Evolutionary conservation across 805 yeast species (phyloP), one percentile per base, ranked within the genome.

Genomic region (Starmerella gropengiesseri): DNA sequence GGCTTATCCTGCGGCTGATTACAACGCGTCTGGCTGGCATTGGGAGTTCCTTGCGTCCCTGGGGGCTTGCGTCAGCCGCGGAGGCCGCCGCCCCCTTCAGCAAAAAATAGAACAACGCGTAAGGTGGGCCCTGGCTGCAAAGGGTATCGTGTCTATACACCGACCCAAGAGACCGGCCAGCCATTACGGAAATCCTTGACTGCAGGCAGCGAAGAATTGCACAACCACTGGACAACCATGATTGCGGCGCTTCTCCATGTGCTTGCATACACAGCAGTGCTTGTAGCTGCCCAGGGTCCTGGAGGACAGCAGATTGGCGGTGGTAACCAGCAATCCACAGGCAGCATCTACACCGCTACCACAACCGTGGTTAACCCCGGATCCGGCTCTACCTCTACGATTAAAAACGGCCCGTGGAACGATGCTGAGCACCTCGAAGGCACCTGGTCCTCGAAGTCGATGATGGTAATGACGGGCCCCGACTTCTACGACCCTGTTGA

Each of bases 401-500:
- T 49, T 14, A 32, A 31, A 25, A 27, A 40, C 29, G 58, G 58
- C 11, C 58, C 57, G 16, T 55, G 58, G 58, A 32, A 39, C 1
- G 53, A 51, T 33, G 26, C 42, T 21, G 48, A 43, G 16, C 54
- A 57, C 22, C 45, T 84, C 36, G 82, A 68, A 31, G 98, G 98
- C 6, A 91, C 99, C 0, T 91, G 99, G 99, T 63, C 87, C 1
- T 80, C 96, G 14, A 91, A 91, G 62, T 78, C 96, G 11, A 83
- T 82, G 60, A 77, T 93, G 11, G 98, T 91, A 7, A 79, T 89
- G 66, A 91, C 99, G 1, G 99, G 99, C 0, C 95, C 97, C 6
- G 69, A 64, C 2, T 91, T 91, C 59, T 91, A 75, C 60, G 97
- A 91, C 61, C 99, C 99, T 2, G 81, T 86, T 22, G 95, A 89